Percentiles rank a stretch among this genome's conserved stretches.
Evolutionary conservation across 495 filamentous ascomycete species (phyloP).

Genomic region (Pseudoneurospora amorphoporcata): DNA sequence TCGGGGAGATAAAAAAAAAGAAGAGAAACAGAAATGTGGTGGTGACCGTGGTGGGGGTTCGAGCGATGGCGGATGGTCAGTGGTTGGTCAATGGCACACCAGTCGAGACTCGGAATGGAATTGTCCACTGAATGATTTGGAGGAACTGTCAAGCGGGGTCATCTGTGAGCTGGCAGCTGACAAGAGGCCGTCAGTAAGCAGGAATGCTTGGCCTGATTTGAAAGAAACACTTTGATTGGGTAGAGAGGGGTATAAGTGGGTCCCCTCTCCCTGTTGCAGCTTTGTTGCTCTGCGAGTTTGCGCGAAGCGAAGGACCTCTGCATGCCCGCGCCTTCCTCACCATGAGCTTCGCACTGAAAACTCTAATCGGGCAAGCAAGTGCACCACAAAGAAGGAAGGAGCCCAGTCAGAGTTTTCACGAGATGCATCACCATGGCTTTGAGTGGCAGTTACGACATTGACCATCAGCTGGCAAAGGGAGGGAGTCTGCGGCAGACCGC

Average conservation of each 20-base stretch:
- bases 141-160: background rate
- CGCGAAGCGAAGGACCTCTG: background rate
- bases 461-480: background rate
- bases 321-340: background rate
- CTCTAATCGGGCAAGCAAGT: background rate
- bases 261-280: background rate
- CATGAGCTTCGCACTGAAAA: background rate
- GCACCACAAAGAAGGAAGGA: background rate
- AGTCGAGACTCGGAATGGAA: background rate
- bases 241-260: background rate
- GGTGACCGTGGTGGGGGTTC: background rate
- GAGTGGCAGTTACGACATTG: background rate
- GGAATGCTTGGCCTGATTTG: background rate
- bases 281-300: background rate
- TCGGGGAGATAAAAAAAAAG: background rate
- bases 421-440: background rate
- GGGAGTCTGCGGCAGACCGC: background rate
- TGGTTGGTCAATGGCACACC: background rate
- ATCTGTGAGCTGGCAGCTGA: background rate
- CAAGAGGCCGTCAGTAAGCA: background rate
- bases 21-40: background rate
- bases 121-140: background rate
- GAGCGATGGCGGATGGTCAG: background rate
- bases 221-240: background rate
- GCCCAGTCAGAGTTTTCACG: background rate